These are phyloP conservation scores for Rugonectria rugulosa DNA, from an alignment of 2,329 filamentous ascomycete genomes.

Conservation along the genomic window DNA sequence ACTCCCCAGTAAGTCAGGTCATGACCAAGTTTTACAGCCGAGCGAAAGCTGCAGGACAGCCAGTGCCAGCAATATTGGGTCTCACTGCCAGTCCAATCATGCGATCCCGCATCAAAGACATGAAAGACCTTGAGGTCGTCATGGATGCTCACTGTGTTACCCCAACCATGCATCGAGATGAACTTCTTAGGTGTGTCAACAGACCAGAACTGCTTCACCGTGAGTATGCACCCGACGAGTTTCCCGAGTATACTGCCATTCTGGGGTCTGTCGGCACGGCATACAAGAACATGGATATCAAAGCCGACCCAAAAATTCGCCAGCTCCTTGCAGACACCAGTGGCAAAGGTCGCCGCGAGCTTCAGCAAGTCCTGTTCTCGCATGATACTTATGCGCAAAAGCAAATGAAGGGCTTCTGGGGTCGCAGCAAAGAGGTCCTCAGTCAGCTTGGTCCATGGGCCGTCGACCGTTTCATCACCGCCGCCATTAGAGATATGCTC, in stretches of 20 bases:
- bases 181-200: slow-evolving; percentile 73
- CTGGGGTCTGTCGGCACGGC: slow-evolving; percentile 55
- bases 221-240: slow-evolving; percentile 38
- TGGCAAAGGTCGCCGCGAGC: slow-evolving; percentile 47
- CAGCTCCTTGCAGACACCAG: slow-evolving; percentile 52
- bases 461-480: slow-evolving; percentile 69
- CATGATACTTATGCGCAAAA: slow-evolving; percentile 59
- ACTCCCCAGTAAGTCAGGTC: slow-evolving; percentile 71
- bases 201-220: slow-evolving; percentile 62
- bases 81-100: slow-evolving; percentile 83
- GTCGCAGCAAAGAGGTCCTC: slow-evolving; percentile 58
- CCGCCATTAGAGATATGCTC: slow-evolving; percentile 51
- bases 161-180: slow-evolving; percentile 72
- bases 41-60: slow-evolving; percentile 45
- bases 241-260: slow-evolving; percentile 37
- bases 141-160: slow-evolving; percentile 74
- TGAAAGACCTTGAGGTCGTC: slow-evolving; percentile 71
- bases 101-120: slow-evolving; percentile 59
- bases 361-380: slow-evolving; percentile 50
- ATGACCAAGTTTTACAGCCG: slow-evolving; percentile 77
- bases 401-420: slow-evolving; percentile 64
- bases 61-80: slow-evolving; percentile 74
- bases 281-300: slow-evolving; percentile 59
- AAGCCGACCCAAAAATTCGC: slow-evolving; percentile 67
- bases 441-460: slow-evolving; percentile 73